Evolutionary conservation across 1,284 basidiomycete species (phyloP), one percentile per base, ranked within the genome.

Genomic region (Trametes sp.): DNA sequence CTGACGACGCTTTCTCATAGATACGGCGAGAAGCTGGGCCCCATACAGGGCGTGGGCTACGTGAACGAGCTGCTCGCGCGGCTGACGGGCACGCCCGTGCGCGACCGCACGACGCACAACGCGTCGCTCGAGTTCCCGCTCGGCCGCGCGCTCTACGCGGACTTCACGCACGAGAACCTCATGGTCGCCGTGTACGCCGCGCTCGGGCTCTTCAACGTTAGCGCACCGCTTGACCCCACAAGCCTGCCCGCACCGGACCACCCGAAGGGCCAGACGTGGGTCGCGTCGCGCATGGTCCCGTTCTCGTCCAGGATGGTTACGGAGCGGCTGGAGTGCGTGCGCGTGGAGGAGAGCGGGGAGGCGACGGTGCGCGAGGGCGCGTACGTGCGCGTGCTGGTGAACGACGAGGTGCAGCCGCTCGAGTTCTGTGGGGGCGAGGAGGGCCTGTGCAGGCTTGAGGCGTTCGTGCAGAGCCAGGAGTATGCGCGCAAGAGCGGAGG

Each of bases 111-210:
- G 0, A 89, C 89, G 67, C 91, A 89, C 13, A 94, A 95, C 75
- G 74, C 77, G 4, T 94, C 93, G 0, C 82, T 95, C 31, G 91
- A 90, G 0, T 96, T 96, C 75, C 94, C 94, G 7, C 81, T 92
- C 10, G 72, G 86, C 65, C 82, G 84, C 29, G 78, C 78, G 1
- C 71, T 92, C 52, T 92, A 89, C 67, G 86, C 83, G 23, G 93
- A 95, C 74, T 94, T 94, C 74, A 88, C 90, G 21, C 92, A 94
- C 74, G 93, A 94, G 72, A 90, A 93, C 74, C 80, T 88, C 68
- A 92, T 95, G 85, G 80, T 93, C 31, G 86, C 90, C 48, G 88
- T 94, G 54, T 88, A 86, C 62, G 75, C 86, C 24, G 89, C 92
- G 0, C 72, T 95, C 50, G 91, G 92, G 16, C 78, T 95, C 21